Conservation (phyloP, 2,329 filamentous ascomycete species). For the Hortaea werneckii region DNA sequence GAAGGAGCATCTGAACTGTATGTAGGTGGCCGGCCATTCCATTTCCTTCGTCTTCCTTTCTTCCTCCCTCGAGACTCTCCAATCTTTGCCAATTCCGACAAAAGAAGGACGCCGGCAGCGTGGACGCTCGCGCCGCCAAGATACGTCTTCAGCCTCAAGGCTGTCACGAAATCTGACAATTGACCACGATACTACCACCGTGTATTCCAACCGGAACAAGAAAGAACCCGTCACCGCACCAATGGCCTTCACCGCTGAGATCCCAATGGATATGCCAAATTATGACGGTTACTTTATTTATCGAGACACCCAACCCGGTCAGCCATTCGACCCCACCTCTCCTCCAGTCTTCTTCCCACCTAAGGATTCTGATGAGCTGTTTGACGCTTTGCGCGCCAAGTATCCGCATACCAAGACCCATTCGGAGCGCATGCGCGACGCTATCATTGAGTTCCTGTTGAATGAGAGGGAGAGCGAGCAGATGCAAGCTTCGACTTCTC, state of each 20-base stretch:
- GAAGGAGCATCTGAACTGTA: background rate
- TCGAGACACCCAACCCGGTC: constrained; percentile 20
- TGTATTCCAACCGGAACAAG: background rate
- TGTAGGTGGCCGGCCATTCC: background rate
- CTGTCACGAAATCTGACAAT: background rate
- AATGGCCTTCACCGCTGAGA: background rate
- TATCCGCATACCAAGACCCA: constrained; percentile 27
- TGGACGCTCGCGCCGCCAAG: background rate
- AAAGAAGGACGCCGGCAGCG: background rate
- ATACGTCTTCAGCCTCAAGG: background rate
- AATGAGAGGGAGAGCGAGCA: constrained; percentile 24
- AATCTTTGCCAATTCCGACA: background rate
- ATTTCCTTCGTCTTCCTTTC: background rate
- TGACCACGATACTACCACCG: background rate
- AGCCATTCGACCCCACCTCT: constrained; percentile 24
- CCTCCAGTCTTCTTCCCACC: constrained; percentile 27
- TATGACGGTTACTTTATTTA: constrained; percentile 24
- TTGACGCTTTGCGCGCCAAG: constrained; percentile 26
- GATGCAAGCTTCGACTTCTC: constrained; percentile 12
- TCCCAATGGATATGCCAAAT: constrained; percentile 5
- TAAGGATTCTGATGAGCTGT: constrained; percentile 30
- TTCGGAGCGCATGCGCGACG: constrained; percentile 30
- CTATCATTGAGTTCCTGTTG: constrained; percentile 28
- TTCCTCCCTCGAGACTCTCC: background rate
- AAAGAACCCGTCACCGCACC: background rate